Base-by-base conservation (phyloP, 2,329 filamentous ascomycete genomes). In the Graphiopsis chlorocephala region DNA sequence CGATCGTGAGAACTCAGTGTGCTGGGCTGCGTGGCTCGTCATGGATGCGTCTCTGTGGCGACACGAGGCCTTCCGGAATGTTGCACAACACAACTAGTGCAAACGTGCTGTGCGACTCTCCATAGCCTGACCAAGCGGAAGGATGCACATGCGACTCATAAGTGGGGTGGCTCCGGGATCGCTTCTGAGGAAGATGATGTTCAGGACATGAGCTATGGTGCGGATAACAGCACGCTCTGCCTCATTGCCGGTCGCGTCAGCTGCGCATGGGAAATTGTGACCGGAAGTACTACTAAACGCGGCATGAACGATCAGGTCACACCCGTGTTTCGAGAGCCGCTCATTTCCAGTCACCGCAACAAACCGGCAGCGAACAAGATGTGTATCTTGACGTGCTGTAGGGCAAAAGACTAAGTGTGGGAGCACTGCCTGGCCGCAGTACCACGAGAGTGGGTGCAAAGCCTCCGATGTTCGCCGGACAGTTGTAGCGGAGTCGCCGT, bases 31-130 rank as follows among this genome's bases (percentile, higher is more conserved):
- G 53, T 64, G 61, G 61, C 61, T 58, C 61, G 61, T 57, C 65
- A 67, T 70, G 66, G 67, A 63, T 64, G 63, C 61, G 68, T 72
- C 63, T 69, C 63, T 70, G 65, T 68, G 70, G 72, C 68, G 65
- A 72, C 69, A 69, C 69, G 61, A 66, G 55, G 61, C 62, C 45
- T 65, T 65, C 63, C 63, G 64, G 61, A 68, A 69, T 70, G 70
- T 72, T 66, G 69, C 71, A 68, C 70, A 8, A 42, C 48, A 14
- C 60, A 20, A 26, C 35, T 62, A 66, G 65, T 71, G 68, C 65
- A 65, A 69, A 66, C 67, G 68, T 70, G 70, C 63, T 69, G 71
- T 72, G 68, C 65, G 61, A 72, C 72, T 55, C 47, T 59, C 29
- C 23, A 58, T 42, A 50, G 53, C 52, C 52, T 50, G 58, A 64